These are phyloP conservation scores for Trypanosomatidae sp. DNA, from an alignment of 208 protist genomes.

Conservation along the genomic window DNA sequence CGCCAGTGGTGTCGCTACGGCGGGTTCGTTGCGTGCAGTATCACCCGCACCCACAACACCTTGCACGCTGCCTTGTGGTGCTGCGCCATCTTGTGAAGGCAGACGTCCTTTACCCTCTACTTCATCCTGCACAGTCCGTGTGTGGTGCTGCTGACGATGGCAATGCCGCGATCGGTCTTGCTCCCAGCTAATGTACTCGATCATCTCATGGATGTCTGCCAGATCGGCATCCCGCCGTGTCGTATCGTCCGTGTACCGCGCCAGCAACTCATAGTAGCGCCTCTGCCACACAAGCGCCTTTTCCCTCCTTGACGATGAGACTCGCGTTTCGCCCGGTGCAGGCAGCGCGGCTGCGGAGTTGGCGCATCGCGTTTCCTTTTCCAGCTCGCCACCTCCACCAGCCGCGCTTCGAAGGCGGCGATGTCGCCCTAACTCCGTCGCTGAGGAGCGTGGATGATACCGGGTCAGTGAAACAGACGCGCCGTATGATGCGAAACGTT, in stretches of 20 bases:
- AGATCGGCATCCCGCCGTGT: constrained; percentile 37
- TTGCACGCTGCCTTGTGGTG: background rate
- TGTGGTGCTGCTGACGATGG: constrained; percentile 20
- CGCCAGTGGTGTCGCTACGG: background rate
- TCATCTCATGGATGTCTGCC: constrained; percentile 44
- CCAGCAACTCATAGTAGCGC: constrained; percentile 42
- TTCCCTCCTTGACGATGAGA: background rate
- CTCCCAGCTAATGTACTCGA: constrained; percentile 51
- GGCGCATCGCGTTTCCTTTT: too few species aligned
- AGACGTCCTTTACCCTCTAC: background rate
- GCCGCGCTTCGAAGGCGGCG: background rate
- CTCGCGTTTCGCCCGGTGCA: background rate
- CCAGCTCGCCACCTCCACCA: too few species aligned
- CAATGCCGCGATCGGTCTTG: constrained; percentile 30
- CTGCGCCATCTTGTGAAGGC: constrained; percentile 15
- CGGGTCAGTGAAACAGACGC: background rate
- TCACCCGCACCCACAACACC: background rate
- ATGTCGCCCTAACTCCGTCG: background rate
- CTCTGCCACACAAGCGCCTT: constrained; percentile 22
- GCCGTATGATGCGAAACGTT: background rate
- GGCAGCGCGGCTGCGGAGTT: background rate
- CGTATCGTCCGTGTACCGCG: constrained; percentile 24
- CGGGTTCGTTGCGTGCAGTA: background rate
- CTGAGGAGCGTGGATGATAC: background rate
- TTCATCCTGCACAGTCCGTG: background rate